These are phyloP conservation scores for Acacia melanoxylon DNA, from an alignment of 306 rosid genomes.

Conservation along the genomic window DNA sequence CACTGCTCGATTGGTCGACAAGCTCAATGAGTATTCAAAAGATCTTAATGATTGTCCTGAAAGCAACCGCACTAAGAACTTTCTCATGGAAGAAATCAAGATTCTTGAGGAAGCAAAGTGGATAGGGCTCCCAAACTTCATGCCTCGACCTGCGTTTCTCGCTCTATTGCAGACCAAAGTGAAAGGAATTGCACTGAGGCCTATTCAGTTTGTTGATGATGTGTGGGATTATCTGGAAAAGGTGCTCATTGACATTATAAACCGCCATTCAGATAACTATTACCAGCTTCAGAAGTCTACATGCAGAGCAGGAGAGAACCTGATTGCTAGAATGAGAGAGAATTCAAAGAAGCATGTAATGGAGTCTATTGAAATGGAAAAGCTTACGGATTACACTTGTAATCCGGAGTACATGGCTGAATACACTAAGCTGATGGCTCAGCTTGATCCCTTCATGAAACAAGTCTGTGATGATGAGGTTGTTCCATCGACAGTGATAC, in stretches of 20 bases:
- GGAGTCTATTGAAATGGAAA: conserved; percentile 55
- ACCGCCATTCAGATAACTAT: neutral
- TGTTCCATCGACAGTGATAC: neutral
- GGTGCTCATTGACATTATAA: neutral
- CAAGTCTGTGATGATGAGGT: neutral
- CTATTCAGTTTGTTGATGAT: neutral
- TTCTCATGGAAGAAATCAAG: neutral
- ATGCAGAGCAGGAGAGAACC: neutral
- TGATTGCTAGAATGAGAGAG: conserved; percentile 22
- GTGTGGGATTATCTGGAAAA: neutral
- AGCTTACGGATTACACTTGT: conserved; percentile 49
- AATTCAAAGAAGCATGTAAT: conserved; percentile 26
- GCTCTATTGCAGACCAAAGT: neutral
- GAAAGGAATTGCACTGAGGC: neutral
- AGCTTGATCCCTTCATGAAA: conserved; percentile 28
- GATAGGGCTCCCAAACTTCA: neutral
- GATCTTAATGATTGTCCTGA: neutral
- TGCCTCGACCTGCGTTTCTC: neutral
- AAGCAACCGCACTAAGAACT: neutral
- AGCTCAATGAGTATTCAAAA: neutral
- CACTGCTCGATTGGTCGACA: neutral
- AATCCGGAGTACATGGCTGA: conserved; percentile 32
- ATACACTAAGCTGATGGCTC: conserved; percentile 35
- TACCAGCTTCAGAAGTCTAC: neutral
- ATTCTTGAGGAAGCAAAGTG: neutral